Percentiles rank a stretch among this genome's conserved stretches.
Evolutionary conservation across 257 asterid genomes (phyloP).

Genomic region (Solanum pinnatisectum): DNA sequence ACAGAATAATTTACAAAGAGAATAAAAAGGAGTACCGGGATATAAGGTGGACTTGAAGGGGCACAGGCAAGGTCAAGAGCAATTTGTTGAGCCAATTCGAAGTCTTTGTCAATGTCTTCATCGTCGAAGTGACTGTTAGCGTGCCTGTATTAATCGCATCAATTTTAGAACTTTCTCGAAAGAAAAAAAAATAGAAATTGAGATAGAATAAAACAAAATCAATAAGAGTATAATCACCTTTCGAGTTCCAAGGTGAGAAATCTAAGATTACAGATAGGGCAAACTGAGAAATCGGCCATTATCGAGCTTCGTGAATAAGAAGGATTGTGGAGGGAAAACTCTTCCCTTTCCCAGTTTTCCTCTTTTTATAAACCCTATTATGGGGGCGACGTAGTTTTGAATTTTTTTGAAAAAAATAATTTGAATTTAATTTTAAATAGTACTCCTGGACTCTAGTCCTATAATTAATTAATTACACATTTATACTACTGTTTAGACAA

Average conservation of each 20-base stretch:
- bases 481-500: not conserved
- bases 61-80: conserved; percentile 9
- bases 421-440: not conserved
- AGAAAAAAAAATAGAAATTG: not conserved
- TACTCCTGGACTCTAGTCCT: not conserved
- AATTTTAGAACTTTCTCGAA: not conserved
- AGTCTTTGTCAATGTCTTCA: conserved; percentile 19
- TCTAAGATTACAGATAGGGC: conserved; percentile 20
- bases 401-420: not conserved
- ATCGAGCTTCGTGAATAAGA: not conserved
- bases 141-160: conserved; percentile 15
- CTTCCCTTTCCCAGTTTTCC: not conserved
- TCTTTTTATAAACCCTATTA: not conserved
- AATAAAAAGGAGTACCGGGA: not conserved
- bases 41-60: conserved; percentile 6
- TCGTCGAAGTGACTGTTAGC: conserved; percentile 29
- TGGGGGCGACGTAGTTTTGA: not conserved
- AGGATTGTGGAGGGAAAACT: not conserved
- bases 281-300: conserved; percentile 15
- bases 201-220: not conserved
- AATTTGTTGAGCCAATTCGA: conserved; percentile 20
- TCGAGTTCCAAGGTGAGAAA: conserved; percentile 15
- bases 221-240: not conserved
- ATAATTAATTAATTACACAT: no score
- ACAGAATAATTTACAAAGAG: not conserved